Base-by-base conservation (phyloP, 176 grass and related monocot species). In the Eleusine indica region DNA sequence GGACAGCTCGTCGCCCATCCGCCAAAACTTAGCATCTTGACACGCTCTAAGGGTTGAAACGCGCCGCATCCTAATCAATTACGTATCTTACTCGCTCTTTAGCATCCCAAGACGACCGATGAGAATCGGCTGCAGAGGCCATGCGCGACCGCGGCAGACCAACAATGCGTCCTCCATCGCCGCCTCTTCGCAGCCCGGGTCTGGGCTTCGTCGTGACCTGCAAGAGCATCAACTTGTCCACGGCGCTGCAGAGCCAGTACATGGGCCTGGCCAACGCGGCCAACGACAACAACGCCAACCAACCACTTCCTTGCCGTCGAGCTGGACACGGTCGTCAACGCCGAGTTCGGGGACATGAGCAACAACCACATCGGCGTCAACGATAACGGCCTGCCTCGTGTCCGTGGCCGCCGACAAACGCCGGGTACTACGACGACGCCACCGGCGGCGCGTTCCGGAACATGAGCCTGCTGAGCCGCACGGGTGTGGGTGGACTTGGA, bases 331-430 rank as follows among this genome's bases (percentile, higher is more conserved):
- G 5, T 89, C 54, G 12, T 89, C n/a, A 89, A 89, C 65, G 63
- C 87, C 30, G 87, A 89, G 87, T 89, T 89, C 77, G 32, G 77
- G 7, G 87, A 89, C 82, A 85, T 89, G 76, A 89, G 82, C 82
- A 3, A 38, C 71, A 89, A 89, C 82, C 87, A 89, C 77, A 82
- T 38, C 54, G 82, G 87, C 16, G 6, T 89, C 87, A 74, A 89
- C 82, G 64, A 81, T 8, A 51, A 85, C 82, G 71, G 87, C 53
- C 87, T 89, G 25, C 25, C 25, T 25, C 82, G 38, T 30, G 52
- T 89, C 87, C 16, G 0, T 10, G 17, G 77, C 17, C 53, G 82
- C 87, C 17, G 77, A 42, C 64, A 1, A 81, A 25, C 77, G 87
- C 82, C 2, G 82, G 77, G 0, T 85, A 89, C 82, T 76, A 81